Evolutionary conservation across 495 filamentous ascomycete species (phyloP).

Genomic region (Corynascus novoguineensis): DNA sequence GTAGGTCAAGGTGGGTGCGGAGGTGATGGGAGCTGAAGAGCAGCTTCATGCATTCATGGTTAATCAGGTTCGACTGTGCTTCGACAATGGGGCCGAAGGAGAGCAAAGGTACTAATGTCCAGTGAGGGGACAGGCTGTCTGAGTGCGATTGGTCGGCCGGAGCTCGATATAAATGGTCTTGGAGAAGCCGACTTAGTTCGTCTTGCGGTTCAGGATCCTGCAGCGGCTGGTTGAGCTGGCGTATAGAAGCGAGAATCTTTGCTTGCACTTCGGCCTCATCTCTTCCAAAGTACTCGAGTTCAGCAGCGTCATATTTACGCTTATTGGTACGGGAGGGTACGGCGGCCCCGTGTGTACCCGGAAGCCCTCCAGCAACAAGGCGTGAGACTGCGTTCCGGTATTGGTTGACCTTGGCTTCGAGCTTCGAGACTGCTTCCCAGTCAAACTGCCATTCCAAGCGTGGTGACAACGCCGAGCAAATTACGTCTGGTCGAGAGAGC

Average conservation of each 20-base stretch:
- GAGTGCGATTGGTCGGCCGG: neutral
- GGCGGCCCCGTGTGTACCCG: neutral
- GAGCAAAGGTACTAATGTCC: conserved; percentile 63
- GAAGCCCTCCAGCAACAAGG: conserved; percentile 30
- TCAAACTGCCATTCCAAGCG: conserved; percentile 66
- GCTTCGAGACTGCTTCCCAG: conserved; percentile 64
- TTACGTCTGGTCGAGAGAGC: conserved; percentile 49
- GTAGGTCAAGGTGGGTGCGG: conserved; percentile 67
- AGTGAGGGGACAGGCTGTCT: conserved; percentile 57
- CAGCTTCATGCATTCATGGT: conserved; percentile 68
- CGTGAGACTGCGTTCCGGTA: conserved; percentile 54
- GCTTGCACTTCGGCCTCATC: conserved; percentile 45
- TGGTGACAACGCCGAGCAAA: conserved; percentile 46
- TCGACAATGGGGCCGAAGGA: conserved; percentile 70
- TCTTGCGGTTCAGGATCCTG: conserved; percentile 22
- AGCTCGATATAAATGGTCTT: conserved; percentile 24
- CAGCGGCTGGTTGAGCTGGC: conserved; percentile 35
- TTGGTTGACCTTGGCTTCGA: conserved; percentile 54
- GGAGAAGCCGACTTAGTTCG: conserved; percentile 29
- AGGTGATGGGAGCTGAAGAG: conserved; percentile 72
- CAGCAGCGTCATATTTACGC: neutral
- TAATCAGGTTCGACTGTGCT: conserved; percentile 70
- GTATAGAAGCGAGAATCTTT: conserved; percentile 47
- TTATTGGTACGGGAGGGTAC: neutral
- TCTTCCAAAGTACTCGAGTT: conserved; percentile 45